Conservation (phyloP, 768 basidiomycete species). For the Rhodotorula diobovata region DNA sequence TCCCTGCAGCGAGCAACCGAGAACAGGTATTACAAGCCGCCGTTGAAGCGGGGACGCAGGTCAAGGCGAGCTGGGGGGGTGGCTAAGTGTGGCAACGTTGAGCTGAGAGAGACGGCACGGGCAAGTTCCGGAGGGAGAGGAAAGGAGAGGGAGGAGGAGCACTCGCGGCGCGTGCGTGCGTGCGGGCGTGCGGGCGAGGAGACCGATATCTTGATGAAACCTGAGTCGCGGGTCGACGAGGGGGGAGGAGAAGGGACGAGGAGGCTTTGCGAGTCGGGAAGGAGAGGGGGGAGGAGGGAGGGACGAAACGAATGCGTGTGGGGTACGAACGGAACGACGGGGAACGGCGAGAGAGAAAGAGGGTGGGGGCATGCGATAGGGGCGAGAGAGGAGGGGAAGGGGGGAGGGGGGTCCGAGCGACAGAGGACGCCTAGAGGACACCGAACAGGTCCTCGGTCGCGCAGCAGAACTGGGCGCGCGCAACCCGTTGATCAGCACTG, state of each 20-base stretch:
- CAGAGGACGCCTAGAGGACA: slow-evolving; percentile 18
- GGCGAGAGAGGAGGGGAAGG: neutral
- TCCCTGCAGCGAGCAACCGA: no score
- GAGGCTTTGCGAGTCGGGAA: neutral
- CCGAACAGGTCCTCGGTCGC: slow-evolving; percentile 67
- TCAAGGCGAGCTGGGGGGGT: neutral
- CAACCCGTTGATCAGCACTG: slow-evolving; percentile 21
- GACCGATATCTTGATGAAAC: no score
- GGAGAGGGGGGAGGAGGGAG: neutral
- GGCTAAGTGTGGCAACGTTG: neutral
- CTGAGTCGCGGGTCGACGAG: no score
- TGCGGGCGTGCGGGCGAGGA: no score
- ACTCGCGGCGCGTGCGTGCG: neutral
- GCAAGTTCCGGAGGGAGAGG: neutral
- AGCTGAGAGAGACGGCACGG: neutral
- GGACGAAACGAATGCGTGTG: neutral
- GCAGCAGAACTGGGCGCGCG: slow-evolving; percentile 68
- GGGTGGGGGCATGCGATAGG: no score
- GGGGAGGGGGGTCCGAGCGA: neutral
- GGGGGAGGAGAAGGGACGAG: neutral
- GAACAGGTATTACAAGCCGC: neutral
- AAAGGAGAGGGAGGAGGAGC: neutral
- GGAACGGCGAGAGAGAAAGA: no score
- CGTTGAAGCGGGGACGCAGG: neutral
- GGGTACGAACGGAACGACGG: neutral